Evolutionary conservation across 2,329 filamentous ascomycete genomes (phyloP).

Genomic region (Ceratocystis ficicola): DNA sequence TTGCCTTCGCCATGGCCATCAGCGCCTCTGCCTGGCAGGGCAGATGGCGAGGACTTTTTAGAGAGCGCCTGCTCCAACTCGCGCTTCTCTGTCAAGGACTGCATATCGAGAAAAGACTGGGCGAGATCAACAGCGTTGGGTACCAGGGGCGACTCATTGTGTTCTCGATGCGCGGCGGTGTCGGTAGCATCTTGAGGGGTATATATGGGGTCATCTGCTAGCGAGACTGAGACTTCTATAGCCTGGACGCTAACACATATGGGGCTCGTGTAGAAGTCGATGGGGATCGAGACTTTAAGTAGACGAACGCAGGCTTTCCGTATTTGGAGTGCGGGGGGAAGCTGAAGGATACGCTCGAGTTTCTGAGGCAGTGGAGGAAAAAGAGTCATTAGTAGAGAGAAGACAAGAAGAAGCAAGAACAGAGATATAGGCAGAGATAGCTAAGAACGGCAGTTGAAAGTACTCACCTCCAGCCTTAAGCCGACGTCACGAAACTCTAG

Average conservation of each 20-base stretch:
- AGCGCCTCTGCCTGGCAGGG: slow-evolving; percentile 43
- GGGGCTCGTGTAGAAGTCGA: slow-evolving; percentile 75
- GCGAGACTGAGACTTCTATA: slow-evolving; percentile 56
- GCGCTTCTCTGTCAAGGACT: slow-evolving; percentile 52
- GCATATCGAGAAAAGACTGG: slow-evolving; percentile 63
- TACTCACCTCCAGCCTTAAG: slow-evolving; percentile 58
- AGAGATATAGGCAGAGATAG: not conserved
- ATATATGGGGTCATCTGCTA: slow-evolving; percentile 28
- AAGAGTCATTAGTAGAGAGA: not conserved
- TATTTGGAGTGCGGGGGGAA: slow-evolving; percentile 60
- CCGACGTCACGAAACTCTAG: slow-evolving; percentile 82
- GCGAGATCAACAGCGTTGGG: slow-evolving; percentile 63
- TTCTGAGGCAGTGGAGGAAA: slow-evolving; percentile 46
- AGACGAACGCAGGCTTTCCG: slow-evolving; percentile 62
- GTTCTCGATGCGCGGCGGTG: not conserved
- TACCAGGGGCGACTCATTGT: slow-evolving; percentile 32
- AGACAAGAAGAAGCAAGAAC: not conserved
- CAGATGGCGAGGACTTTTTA: slow-evolving; percentile 33
- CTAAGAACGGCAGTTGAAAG: slow-evolving; percentile 8
- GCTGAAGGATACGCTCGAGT: slow-evolving; percentile 59
- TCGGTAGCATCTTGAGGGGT: not conserved
- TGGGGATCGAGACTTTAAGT: slow-evolving; percentile 70
- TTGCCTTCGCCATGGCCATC: slow-evolving; percentile 50
- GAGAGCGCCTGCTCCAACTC: slow-evolving; percentile 57
- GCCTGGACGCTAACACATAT: slow-evolving; percentile 74